Conservation (phyloP, 2,329 filamentous ascomycete species). For the Fusarium torulosum region DNA sequence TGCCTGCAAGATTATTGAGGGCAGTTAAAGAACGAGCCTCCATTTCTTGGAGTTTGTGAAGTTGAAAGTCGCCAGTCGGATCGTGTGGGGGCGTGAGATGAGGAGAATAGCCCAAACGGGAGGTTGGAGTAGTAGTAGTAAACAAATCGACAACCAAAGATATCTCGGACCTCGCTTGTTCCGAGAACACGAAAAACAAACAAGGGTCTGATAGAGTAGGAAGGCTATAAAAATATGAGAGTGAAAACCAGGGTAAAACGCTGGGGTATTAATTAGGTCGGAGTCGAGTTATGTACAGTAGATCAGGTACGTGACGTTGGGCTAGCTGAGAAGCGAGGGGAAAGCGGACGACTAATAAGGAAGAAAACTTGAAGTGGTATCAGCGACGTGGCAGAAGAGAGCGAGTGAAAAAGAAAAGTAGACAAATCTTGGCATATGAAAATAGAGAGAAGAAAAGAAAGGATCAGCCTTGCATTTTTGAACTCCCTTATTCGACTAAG, state of each 20-base stretch:
- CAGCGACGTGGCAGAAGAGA: conserved; percentile 27
- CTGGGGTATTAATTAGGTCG: conserved; percentile 21
- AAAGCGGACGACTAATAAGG: conserved; percentile 18
- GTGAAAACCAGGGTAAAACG: neutral
- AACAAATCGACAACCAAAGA: conserved; percentile 9
- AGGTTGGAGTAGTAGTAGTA: conserved; percentile 23
- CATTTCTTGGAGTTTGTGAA: conserved; percentile 56
- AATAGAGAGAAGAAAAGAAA: conserved; percentile 9
- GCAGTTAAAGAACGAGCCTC: conserved; percentile 87
- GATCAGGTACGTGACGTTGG: conserved; percentile 13
- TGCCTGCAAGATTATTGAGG: conserved; percentile 83
- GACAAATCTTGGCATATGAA: conserved; percentile 4
- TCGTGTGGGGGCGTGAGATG: conserved; percentile 23
- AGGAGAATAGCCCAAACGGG: conserved; percentile 15
- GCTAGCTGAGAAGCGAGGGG: conserved; percentile 11
- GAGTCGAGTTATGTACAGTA: conserved; percentile 5
- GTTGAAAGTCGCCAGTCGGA: conserved; percentile 17
- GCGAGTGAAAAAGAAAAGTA: conserved; percentile 4
- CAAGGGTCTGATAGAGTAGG: conserved; percentile 3
- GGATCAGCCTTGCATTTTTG: conserved; percentile 20
- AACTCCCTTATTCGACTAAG: neutral
- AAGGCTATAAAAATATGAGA: neutral
- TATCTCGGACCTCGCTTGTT: conserved; percentile 22
- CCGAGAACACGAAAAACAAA: neutral
- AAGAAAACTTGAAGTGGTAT: conserved; percentile 5